Conservation (phyloP, 768 basidiomycete species). For the Tricholoma flavovirens region DNA sequence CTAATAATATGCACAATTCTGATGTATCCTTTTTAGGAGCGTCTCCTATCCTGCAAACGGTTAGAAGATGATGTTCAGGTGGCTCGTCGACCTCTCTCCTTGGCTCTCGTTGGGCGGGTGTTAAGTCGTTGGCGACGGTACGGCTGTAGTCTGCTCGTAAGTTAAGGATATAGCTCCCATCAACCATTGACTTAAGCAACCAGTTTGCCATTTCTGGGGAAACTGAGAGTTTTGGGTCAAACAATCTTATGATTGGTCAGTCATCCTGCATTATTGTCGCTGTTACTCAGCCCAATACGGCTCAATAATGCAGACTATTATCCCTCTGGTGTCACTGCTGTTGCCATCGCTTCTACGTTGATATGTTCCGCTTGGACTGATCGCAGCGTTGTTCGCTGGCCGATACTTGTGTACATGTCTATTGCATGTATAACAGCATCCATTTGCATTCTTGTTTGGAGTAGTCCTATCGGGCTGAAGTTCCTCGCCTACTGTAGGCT, state of each 20-base stretch:
- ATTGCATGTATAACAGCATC: conserved; percentile 47
- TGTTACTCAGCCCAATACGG: background rate
- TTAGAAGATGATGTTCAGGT: conserved; percentile 38
- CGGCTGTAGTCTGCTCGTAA: conserved; percentile 56
- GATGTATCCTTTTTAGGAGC: conserved; percentile 37
- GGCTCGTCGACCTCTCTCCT: conserved; percentile 38
- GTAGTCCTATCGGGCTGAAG: conserved; percentile 53
- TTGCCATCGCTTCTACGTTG: conserved; percentile 59
- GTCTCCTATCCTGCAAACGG: conserved; percentile 45
- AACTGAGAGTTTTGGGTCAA: conserved; percentile 62
- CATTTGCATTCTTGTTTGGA: conserved; percentile 58
- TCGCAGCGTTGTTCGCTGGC: conserved; percentile 50
- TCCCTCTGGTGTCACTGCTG: conserved; percentile 59
- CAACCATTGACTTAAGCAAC: background rate
- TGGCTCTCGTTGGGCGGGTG: conserved; percentile 41
- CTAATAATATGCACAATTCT: background rate
- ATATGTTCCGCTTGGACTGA: conserved; percentile 64
- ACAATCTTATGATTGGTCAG: conserved; percentile 58
- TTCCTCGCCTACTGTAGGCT: conserved; percentile 70
- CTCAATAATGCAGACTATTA: conserved; percentile 28
- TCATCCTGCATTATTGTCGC: background rate
- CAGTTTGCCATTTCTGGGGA: conserved; percentile 65
- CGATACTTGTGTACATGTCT: conserved; percentile 60
- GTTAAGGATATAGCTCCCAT: conserved; percentile 8
- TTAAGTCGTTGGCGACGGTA: conserved; percentile 65